Evolutionary conservation across 192 early-diverging fungal species (phyloP), one percentile per base, ranked within the genome.

Genomic region (Linnemannia exigua): DNA sequence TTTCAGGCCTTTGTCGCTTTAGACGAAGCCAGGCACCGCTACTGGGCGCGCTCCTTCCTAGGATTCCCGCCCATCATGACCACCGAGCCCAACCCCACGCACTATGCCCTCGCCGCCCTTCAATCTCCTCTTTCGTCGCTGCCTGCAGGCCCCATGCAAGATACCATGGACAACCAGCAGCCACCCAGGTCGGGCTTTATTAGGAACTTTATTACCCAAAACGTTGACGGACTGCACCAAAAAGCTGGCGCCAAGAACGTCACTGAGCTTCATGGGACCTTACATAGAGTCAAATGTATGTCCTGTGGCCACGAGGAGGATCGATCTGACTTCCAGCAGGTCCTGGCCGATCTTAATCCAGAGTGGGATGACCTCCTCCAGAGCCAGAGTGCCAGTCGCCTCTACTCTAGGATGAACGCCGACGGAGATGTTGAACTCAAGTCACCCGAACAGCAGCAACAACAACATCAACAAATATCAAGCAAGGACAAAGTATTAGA

Each of bases 1-100:
- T 97, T 94, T 84, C 95, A 96, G 74, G 92, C 94, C 70, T 88
- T 89, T 73, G 77, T 79, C 50, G 58, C 63, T 22, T 82, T 77
- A 9, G 80, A 80, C 47, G 70, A 70, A 19, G 74, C 79, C 50
- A 87, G 96, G 7, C 96, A 95, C 77, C 91, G 98, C 5, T 99
- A 99, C 89, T 99, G 98, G 98, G 94, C 96, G 16, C 92, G 98
- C 9, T 94, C 94, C 17, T 97, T 93, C 87, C 88, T 98, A 14
- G 98, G 98, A 0, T 97, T 92, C 87, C 91, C 92, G 2, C 91
- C 89, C 8, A 93, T 97, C 70, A 82, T 89, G 70, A 81, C 75
- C 7, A 94, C 96, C 1, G 80, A 89, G 44, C 96, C 96, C 28
- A 99, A 99, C 80, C 66, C 80, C 0, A 91, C 95, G 11, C 97